Conservation (phyloP, 345 rosid species). For the Sapria himalayana region DNA sequence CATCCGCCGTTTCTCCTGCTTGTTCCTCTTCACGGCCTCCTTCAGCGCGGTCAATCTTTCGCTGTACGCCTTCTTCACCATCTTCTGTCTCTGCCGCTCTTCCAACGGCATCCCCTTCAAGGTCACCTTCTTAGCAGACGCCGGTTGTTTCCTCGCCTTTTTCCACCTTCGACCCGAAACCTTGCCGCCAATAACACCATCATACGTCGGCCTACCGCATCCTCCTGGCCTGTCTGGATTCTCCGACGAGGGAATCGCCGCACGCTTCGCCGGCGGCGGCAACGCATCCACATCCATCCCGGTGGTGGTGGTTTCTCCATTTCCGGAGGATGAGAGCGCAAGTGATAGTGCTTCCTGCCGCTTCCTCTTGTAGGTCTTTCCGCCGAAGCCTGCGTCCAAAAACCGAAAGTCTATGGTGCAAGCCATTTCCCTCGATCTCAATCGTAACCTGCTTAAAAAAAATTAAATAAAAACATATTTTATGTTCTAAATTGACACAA, state of each 20-base stretch:
- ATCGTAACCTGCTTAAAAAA: no score
- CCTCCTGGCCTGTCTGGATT: constrained; percentile 49
- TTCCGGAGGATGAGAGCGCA: constrained; percentile 5
- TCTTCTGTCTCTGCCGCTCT: constrained; percentile 49
- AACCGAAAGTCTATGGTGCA: constrained; percentile 69
- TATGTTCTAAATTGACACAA: no score
- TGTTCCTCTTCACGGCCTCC: constrained; percentile 63
- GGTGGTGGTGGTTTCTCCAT: constrained; percentile 21
- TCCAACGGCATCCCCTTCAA: constrained; percentile 27
- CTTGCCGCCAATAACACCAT: constrained; percentile 85
- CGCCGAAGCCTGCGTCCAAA: constrained; percentile 93
- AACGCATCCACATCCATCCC: constrained; percentile 25
- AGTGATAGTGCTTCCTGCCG: constrained; percentile 20
- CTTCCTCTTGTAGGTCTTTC: constrained; percentile 76
- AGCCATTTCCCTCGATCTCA: no score
- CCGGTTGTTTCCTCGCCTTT: constrained; percentile 36
- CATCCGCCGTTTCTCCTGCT: constrained; percentile 66
- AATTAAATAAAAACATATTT: no score
- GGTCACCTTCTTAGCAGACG: constrained; percentile 55
- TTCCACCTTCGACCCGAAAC: constrained; percentile 84
- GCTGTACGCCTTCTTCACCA: constrained; percentile 54
- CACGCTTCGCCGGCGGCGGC: constrained; percentile 49
- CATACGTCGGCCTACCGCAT: constrained; percentile 51
- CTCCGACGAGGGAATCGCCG: constrained; percentile 46
- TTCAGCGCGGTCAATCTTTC: constrained; percentile 61